Evolutionary conservation across 306 rosid genomes (phyloP).

Genomic region (Prunus davidiana): DNA sequence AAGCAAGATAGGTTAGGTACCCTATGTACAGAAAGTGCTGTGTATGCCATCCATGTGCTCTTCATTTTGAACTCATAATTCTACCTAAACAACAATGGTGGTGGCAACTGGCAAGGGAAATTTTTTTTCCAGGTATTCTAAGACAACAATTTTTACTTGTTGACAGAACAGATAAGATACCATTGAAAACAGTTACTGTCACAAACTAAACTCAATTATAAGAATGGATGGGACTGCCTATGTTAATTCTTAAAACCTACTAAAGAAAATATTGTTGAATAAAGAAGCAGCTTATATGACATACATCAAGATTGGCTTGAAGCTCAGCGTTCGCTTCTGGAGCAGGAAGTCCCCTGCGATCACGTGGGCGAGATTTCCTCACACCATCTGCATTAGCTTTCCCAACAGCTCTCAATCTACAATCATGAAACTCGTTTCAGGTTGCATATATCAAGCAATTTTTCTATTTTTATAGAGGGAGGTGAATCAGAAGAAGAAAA

Average conservation of each 20-base stretch:
- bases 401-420: constrained; percentile 86
- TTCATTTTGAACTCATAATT: not conserved
- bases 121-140: not conserved
- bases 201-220: not conserved
- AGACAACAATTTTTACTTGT: not conserved
- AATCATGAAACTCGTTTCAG: constrained; percentile 35
- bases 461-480: not conserved
- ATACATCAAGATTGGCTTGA: constrained; percentile 91
- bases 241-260: not conserved
- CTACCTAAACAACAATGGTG: not conserved
- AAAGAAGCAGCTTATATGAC: constrained; percentile 28
- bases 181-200: not conserved
- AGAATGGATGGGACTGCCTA: not conserved
- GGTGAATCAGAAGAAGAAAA: not conserved
- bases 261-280: not conserved
- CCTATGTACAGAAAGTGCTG: not conserved
- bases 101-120: not conserved
- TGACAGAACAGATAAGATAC: not conserved
- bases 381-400: constrained; percentile 75
- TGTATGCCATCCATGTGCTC: not conserved
- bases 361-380: constrained; percentile 80
- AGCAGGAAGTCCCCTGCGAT: constrained; percentile 81
- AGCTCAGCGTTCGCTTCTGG: constrained; percentile 96
- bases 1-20: not conserved
- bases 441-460: constrained; percentile 2